A percentile compares a stretch with the other conserved stretches of the same genome.
These are phyloP conservation scores for Brettanomyces nanus DNA, from an alignment of 805 yeast genomes.

Conservation along the genomic window DNA sequence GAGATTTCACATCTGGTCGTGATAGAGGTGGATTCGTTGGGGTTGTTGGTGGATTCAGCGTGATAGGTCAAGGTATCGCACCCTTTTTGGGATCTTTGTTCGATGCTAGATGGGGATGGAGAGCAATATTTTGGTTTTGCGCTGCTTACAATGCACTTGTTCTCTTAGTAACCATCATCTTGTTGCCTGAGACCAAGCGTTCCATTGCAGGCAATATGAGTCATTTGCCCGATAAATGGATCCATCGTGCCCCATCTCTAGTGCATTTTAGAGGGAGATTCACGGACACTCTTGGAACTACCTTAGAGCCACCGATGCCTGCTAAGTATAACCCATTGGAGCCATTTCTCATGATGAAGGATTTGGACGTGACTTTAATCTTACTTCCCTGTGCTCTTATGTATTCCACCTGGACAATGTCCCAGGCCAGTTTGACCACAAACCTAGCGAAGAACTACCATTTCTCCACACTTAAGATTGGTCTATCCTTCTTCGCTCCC, in stretches of 20 bases:
- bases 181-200: slow-evolving; percentile 75
- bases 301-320: slow-evolving; percentile 11
- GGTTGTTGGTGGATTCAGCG: slow-evolving; percentile 50
- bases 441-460: slow-evolving; percentile 41
- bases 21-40: slow-evolving; percentile 74
- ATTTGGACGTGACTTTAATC: slow-evolving; percentile 28
- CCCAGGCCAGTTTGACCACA: slow-evolving; percentile 57
- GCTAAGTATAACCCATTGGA: slow-evolving; percentile 21
- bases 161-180: slow-evolving; percentile 23
- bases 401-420: slow-evolving; percentile 63
- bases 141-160: slow-evolving; percentile 53
- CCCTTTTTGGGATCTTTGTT: slow-evolving; percentile 54
- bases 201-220: slow-evolving; percentile 71
- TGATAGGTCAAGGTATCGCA: slow-evolving; percentile 71
- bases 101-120: slow-evolving; percentile 56
- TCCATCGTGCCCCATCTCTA: slow-evolving; percentile 40
- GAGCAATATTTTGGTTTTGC: slow-evolving; percentile 70
- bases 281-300: slow-evolving; percentile 20
- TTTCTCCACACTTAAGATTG: slow-evolving; percentile 49
- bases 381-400: slow-evolving; percentile 37
- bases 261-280: slow-evolving; percentile 22
- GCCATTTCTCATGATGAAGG: slow-evolving; percentile 12
- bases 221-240: slow-evolving; percentile 35
- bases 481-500: slow-evolving; percentile 67
- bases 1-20: slow-evolving; percentile 58